Evolutionary conservation across 208 protist species (phyloP), one percentile per base, ranked within the genome.

Genomic region (Strigomonas culicis): DNA sequence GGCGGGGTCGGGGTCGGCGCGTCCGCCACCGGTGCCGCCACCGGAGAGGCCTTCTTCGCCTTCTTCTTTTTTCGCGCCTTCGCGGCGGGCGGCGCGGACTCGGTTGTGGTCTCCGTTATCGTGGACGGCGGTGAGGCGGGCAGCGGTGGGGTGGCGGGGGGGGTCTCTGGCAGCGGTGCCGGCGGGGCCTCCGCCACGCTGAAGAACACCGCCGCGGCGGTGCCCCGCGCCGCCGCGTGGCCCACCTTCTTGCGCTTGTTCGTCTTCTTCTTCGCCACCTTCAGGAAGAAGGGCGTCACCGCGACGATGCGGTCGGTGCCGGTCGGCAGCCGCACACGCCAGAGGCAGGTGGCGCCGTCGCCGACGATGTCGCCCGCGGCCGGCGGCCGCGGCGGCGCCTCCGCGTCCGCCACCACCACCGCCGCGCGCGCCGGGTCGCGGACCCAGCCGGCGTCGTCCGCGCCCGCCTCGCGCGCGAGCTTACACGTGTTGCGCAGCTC

Each of bases 401-500:
- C 68, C 28, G 39, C 52, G 4, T 67, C 63, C n/a, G 60, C 65
- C 55, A 28, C 44, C 17, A 53, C 25, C 13, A 46, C 39, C 22
- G 28, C 17, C n/a, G 46, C 46, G 4, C 22, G 22, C n/a, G 46
- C 15, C 28, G 49, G n/a, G 55, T n/a, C 52, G 43, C 82, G 74
- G 43, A 89, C 79, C 82, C 82, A 89, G 46, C 80, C 74, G 4
- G 47, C 11, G 43, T 75, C 66, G 27, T 61, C 47, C 30, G 74
- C 67, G 8, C 66, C 63, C 0, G 78, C 82, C 66, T 85, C 68
- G 28, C 82, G 75, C 1, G 78, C 82, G 44, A 63, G 59, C 52
- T 75, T 79, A 64, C 82, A 78, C 2, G 75, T 69, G 49, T 85
- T 68, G 39, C 77, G 71, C 43, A 89, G 56, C 70, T 89, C 82